Percentiles rank a stretch among this genome's conserved stretches.
phyloP scores from a whole-genome alignment of 2,329 filamentous ascomycete genomes.

The Cyphellophora attinorum region DNA sequence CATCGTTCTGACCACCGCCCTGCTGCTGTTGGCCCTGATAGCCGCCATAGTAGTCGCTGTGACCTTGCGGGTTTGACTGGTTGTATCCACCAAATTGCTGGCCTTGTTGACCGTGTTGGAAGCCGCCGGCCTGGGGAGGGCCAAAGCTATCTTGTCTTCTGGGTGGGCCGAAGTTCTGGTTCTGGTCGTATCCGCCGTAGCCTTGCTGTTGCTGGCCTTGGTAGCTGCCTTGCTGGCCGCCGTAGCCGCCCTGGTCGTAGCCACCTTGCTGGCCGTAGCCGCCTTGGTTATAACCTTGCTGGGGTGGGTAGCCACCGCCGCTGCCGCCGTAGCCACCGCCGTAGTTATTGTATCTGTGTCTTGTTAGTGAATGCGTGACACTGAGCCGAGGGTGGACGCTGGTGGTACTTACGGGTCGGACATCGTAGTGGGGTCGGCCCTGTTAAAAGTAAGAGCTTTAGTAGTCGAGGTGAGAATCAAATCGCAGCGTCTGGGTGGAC shows the following conservation, averaged over 20 bases:
- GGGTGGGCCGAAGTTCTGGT: slow-evolving; percentile 36
- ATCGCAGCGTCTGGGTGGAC: too few species aligned
- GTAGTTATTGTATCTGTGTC: neutral
- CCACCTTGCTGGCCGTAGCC: slow-evolving; percentile 11
- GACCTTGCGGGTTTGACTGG: slow-evolving; percentile 24
- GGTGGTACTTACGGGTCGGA: too few species aligned
- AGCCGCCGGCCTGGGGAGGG: slow-evolving; percentile 33
- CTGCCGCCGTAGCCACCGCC: slow-evolving; percentile 12
- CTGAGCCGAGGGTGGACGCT: too few species aligned
- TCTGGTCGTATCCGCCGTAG: slow-evolving; percentile 18
- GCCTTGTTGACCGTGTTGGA: slow-evolving; percentile 35
- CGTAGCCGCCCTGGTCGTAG: slow-evolving; percentile 6
- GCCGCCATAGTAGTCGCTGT: slow-evolving; percentile 28
- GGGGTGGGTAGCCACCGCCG: slow-evolving; percentile 20
- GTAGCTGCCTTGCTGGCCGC: slow-evolving; percentile 16
- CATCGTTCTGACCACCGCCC: slow-evolving; percentile 7
- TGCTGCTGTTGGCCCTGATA: too few species aligned
- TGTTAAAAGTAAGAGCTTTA: neutral
- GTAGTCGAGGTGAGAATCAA: neutral
- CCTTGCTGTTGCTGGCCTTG: slow-evolving; percentile 16
- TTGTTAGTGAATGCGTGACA: too few species aligned
- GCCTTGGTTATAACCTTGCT: slow-evolving; percentile 17
- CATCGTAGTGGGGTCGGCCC: neutral
- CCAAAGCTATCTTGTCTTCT: slow-evolving; percentile 25
- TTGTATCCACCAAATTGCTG: slow-evolving; percentile 24